Base-by-base conservation (phyloP, 768 basidiomycete species). In the Boletus reticulatus region DNA sequence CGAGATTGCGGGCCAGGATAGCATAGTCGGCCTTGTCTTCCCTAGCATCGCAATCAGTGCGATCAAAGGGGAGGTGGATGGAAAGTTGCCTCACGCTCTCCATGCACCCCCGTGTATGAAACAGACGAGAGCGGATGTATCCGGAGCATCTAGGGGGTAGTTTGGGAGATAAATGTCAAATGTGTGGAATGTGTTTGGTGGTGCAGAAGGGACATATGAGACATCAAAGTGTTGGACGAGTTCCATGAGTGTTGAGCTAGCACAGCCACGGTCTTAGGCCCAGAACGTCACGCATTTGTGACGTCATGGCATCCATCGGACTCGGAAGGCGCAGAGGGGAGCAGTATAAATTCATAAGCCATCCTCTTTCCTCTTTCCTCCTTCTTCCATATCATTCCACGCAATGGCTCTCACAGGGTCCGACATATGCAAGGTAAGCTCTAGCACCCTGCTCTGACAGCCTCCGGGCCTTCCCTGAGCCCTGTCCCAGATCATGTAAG, bases 81-180 rank as follows among this genome's bases (percentile, higher is more conserved):
- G 57, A 48, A 22, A 22, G 22, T 53, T 3, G 48, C 66, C 87
- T 76, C 66, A 90, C 90, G 83, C 69, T 63, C 83, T 76, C 92
- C 92, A 94, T 22, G 91, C 92, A 34, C 92, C 92, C 31, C 92
- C 92, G 61, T 92, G 92, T 29, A 92, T 73, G 63, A 91, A 92
- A 63, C 83, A 83, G 38, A 92, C 65, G 42, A 91, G 68, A n/a
- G 79, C 76, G 1, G 65, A 62, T 43, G 45, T n/a, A 4, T 37
- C 29, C 9, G 39, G 36, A 24, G 44, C 10, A 27, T 53, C 48
- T 43, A 32, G 16, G 19, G 24, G 45, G 20, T 49, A 22, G 39
- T 57, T 54, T 17, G 80, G 74, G 32, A 76, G 48, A 72, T 83
- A 81, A 2, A 85, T 49, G 65, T 91, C 88, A 58, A 89, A 85